A percentile compares a stretch with the other conserved stretches of the same genome.
Conservation (phyloP, 768 basidiomycete genomes). For the Russula dissimulans region DNA sequence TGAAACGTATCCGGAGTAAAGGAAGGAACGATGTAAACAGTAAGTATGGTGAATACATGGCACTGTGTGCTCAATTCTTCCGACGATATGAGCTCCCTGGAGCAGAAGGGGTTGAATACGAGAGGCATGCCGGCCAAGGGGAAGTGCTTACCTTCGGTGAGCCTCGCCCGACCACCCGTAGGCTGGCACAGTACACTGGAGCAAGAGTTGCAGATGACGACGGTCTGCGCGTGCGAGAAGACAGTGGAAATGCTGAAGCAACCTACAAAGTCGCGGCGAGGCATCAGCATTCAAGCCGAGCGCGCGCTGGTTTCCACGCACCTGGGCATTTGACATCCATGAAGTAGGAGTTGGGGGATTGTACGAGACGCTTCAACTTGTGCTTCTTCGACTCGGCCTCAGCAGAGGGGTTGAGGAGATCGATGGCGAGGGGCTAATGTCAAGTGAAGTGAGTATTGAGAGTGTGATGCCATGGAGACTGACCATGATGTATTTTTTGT, state of each 20-base stretch:
- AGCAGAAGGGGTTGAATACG: conserved; percentile 14
- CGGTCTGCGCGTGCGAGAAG: conserved; percentile 99
- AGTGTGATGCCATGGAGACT: not conserved
- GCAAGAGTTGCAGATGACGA: conserved; percentile 90
- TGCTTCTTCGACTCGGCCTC: conserved; percentile 83
- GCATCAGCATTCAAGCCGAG: not conserved
- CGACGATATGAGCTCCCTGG: conserved; percentile 95
- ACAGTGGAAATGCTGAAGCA: conserved; percentile 95
- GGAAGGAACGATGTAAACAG: conserved; percentile 17
- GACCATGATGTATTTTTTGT: conserved; percentile 13
- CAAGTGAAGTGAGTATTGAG: not conserved
- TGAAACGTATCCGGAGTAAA: conserved; percentile 37
- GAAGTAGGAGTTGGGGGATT: conserved; percentile 97
- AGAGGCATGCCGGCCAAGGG: not conserved
- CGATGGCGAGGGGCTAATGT: conserved; percentile 83
- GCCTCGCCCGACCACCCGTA: conserved; percentile 93
- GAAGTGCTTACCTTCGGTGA: conserved; percentile 82
- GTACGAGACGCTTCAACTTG: conserved; percentile 99
- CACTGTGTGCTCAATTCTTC: conserved; percentile 57
- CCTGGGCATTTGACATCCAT: conserved; percentile 99
- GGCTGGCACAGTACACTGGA: conserved; percentile 94
- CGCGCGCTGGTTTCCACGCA: conserved; percentile 31
- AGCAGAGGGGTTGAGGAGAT: conserved; percentile 92
- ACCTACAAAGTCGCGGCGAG: conserved; percentile 36
- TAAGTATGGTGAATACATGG: conserved; percentile 21